Evolutionary conservation across 805 yeast genomes (phyloP).

Genomic region (Candida berthetii): DNA sequence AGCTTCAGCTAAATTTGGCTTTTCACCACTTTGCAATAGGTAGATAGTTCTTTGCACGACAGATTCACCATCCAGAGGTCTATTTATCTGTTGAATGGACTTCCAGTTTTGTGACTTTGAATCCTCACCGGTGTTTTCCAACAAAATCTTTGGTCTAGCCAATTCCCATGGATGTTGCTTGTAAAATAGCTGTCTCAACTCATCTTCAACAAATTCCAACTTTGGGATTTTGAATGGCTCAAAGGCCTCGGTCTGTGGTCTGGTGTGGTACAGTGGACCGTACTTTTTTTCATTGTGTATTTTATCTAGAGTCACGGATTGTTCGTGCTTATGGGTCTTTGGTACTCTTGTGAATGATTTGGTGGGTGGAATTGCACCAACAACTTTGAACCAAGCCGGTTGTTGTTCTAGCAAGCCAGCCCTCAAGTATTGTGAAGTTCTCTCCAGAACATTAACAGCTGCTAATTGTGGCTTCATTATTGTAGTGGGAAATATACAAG

Average conservation of each 20-base stretch:
- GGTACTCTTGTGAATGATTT: slow-evolving; percentile 37
- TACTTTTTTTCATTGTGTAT: slow-evolving; percentile 8
- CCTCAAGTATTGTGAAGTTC: slow-evolving; percentile 70
- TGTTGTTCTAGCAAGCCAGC: slow-evolving; percentile 63
- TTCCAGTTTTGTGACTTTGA: slow-evolving; percentile 63
- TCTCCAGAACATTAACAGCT: slow-evolving; percentile 72
- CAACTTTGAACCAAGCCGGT: slow-evolving; percentile 89
- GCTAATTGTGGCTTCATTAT: slow-evolving; percentile 67
- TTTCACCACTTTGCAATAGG: slow-evolving; percentile 32
- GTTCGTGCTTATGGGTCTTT: slow-evolving; percentile 4
- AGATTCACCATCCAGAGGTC: slow-evolving; percentile 83
- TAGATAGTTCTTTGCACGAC: slow-evolving; percentile 72
- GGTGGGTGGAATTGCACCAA: slow-evolving; percentile 77
- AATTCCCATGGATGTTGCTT: slow-evolving; percentile 98
- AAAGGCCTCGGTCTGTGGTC: slow-evolving; percentile 5
- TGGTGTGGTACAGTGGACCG: slow-evolving; percentile 25
- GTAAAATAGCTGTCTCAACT: slow-evolving; percentile 74
- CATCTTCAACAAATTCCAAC: slow-evolving; percentile 50
- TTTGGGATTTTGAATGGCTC: slow-evolving; percentile 2
- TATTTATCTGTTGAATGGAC: slow-evolving; percentile 60
- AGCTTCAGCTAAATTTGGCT: slow-evolving; percentile 41
- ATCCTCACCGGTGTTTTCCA: slow-evolving; percentile 70
- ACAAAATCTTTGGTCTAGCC: slow-evolving; percentile 77
- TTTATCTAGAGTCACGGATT: slow-evolving; percentile 7
- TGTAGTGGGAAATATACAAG: no score